Evolutionary conservation across 768 basidiomycete species (phyloP), one percentile per base, ranked within the genome.

Genomic region (Pisolithus marmoratus): DNA sequence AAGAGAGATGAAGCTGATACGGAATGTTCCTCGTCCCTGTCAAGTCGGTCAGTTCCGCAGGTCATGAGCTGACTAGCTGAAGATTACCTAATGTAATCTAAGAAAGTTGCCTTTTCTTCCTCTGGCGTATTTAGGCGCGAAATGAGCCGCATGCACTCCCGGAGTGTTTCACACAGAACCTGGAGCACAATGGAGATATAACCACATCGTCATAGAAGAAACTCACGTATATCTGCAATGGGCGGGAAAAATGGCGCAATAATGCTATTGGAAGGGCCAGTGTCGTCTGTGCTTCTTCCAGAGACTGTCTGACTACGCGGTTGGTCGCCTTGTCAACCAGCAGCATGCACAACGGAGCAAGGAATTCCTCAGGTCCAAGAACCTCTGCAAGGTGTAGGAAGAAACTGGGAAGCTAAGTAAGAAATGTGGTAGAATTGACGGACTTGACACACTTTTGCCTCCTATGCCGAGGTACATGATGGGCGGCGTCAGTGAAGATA

Each of bases 401-500:
- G 71, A 99, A 95, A 50, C 92, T 94, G 54, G 5, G 5, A 20
- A 11, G 1, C 31, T 20, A 17, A 1, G 24, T 63, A 22, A 64
- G 54, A 22, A 43, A 29, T 50, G 40, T 38, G 12, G 19, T 24
- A 19, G 1, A 27, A 8, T 37, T 27, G n/a, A 20, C 42, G 27
- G 29, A 29, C 27, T 57, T 49, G 17, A 71, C 82, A 27, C 8
- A 94, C 93, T 85, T 87, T 50, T 87, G 84, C 42, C 92, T 87
- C 22, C 96, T 85, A 68, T 99, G 95, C 4, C 90, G 84, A 15
- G 96, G 96, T 51, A 99, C 82, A 60, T 97, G 90, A 51, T 82
- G 84, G 4, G 88, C 82, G 11, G 96, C 95, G 65, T 96, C 94
- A 0, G 93, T 91, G 70, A 99, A 98, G 42, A 96, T 85, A 12